phyloP scores from a whole-genome alignment of 331 rosid genomes.

The Stylosanthes scabra region DNA sequence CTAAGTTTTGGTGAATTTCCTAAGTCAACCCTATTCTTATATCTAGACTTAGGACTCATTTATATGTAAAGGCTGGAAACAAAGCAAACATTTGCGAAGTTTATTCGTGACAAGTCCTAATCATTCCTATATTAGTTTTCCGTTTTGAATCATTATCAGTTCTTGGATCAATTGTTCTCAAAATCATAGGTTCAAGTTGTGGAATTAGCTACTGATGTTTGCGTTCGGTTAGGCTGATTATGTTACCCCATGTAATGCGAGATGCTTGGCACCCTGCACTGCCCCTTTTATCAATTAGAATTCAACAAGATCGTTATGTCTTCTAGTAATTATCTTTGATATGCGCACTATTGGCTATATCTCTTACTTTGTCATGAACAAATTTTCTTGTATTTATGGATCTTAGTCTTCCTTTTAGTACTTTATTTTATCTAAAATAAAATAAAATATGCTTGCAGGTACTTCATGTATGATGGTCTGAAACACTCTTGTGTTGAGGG shows the following conservation, averaged over 20 bases:
- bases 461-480: slow-evolving; percentile 89
- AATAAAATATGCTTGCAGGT: slow-evolving; percentile 58
- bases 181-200: no score
- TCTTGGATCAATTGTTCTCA: background rate
- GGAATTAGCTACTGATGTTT: no score
- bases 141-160: background rate
- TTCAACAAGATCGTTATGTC: background rate
- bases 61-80: background rate
- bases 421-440: background rate
- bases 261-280: no score
- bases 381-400: slow-evolving; percentile 10
- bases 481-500: slow-evolving; percentile 91
- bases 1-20: background rate
- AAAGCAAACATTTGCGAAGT: background rate
- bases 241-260: no score
- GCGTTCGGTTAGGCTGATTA: no score
- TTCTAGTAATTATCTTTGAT: background rate
- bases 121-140: slow-evolving; percentile 43
- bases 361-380: background rate
- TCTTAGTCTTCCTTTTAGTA: background rate
- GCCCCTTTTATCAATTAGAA: background rate
- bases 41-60: background rate
- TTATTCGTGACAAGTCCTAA: slow-evolving; percentile 7
- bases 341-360: slow-evolving; percentile 10
- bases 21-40: background rate